Evolutionary conservation across 2,329 filamentous ascomycete species (phyloP), one percentile per base, ranked within the genome.

Genomic region (Davidsoniella virescens): DNA sequence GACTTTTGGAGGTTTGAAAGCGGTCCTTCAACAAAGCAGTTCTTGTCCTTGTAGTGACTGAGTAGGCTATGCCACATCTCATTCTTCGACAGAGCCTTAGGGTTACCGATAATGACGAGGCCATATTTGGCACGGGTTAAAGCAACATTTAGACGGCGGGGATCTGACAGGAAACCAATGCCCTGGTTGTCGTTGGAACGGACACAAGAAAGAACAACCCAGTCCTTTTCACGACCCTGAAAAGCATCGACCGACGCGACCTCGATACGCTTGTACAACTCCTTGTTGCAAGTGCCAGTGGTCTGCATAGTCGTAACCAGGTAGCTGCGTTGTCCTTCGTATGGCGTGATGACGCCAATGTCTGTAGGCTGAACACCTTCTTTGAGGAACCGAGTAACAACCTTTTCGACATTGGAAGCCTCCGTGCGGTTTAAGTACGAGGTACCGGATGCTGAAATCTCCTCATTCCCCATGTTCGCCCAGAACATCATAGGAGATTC

Each of bases 401-500:
- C 88, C 72, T 98, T 98, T 68, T 98, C 92, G 29, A 98, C 92
- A 56, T 96, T 96, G 44, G 87, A 84, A 3, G 92, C 88, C 64
- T 98, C 92, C 1, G 92, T 96, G 44, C 92, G 85, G 66, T 98
- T 98, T 57, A 98, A 81, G 62, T 98, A 98, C 2, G 90, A 96
- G 2, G 92, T 98, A 61, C 92, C 92, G 23, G 88, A 95, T 1
- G 92, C 92, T 5, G 90, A 95, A 47, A 98, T 98, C 65, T 98
- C 92, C 65, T 98, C 92, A 54, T 93, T 94, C 54, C 92, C 92
- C 50, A 95, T 71, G 63, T 98, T 98, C 23, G 87, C 94, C 92
- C 92, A 98, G 69, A 98, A 98, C 92, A 96, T 96, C 92, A 98
- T 98, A 2, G 92, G 92, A 58, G 81, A 87, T 62, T 96, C 90